These are phyloP conservation scores for Zygoascus hellenicus DNA, from an alignment of 1,139 yeast genomes.

Conservation along the genomic window DNA sequence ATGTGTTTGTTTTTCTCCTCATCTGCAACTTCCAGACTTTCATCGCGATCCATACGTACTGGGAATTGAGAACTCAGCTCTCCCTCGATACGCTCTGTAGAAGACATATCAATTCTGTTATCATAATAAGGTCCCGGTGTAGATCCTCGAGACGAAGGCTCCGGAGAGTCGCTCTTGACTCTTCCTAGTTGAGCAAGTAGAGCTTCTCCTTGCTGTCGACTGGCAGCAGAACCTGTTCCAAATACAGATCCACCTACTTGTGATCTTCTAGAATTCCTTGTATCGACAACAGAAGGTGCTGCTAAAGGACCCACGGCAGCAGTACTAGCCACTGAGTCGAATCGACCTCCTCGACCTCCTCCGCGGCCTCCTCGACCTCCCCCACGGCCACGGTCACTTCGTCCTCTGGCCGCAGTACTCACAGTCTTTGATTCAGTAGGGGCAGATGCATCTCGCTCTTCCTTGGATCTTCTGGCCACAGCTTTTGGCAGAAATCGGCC, in stretches of 20 bases:
- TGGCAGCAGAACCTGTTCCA: slow-evolving; percentile 3
- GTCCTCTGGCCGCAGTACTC: neutral
- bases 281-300: slow-evolving; percentile 24
- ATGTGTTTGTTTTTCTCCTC: slow-evolving; percentile 1
- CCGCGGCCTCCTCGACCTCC: slow-evolving; percentile 12
- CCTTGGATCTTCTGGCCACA: slow-evolving; percentile 75
- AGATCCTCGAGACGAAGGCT: slow-evolving; percentile 14
- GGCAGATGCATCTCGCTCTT: slow-evolving; percentile 64
- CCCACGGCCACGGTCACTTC: neutral
- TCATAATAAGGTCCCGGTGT: slow-evolving; percentile 20
- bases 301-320: slow-evolving; percentile 34
- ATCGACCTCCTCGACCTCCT: slow-evolving; percentile 25
- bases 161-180: slow-evolving; percentile 24
- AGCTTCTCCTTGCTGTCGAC: slow-evolving; percentile 10
- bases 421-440: neutral
- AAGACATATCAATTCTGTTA: slow-evolving; percentile 26
- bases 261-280: neutral
- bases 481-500: slow-evolving; percentile 75
- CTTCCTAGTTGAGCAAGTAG: slow-evolving; percentile 14
- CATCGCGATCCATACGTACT: slow-evolving; percentile 26
- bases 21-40: slow-evolving; percentile 8
- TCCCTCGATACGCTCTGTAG: slow-evolving; percentile 18
- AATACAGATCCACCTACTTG: neutral
- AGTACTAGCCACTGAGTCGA: slow-evolving; percentile 25
- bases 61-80: slow-evolving; percentile 29